These are phyloP conservation scores for Cladosporium phlei DNA, from an alignment of 2,329 filamentous ascomycete genomes.

Conservation along the genomic window DNA sequence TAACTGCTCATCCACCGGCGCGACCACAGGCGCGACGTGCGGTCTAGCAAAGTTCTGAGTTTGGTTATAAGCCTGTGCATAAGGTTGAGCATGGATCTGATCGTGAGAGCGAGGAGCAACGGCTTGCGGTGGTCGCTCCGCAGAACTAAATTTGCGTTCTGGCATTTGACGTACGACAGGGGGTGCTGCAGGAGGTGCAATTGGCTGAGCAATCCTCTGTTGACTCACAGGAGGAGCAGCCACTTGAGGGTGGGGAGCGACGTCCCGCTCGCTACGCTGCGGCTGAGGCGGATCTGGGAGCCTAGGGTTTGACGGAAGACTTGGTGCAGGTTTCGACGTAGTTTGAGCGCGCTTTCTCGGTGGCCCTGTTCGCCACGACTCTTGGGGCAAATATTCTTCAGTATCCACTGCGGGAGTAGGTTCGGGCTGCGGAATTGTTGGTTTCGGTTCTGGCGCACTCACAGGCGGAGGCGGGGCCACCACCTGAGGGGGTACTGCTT, in stretches of 20 bases:
- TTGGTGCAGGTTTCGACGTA: too few species aligned
- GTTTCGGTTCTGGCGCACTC: too few species aligned
- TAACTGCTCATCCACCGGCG: conserved; percentile 32
- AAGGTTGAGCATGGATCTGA: too few species aligned
- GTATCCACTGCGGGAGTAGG: neutral
- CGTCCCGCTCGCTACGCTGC: neutral
- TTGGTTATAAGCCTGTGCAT: neutral
- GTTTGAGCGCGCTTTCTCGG: conserved; percentile 2
- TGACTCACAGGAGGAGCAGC: neutral
- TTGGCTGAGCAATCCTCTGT: neutral
- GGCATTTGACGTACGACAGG: neutral
- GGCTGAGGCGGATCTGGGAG: neutral
- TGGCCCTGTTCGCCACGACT: conserved; percentile 1
- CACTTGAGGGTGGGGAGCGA: neutral
- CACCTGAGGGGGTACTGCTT: too few species aligned
- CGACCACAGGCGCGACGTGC: neutral
- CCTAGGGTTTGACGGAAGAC: neutral
- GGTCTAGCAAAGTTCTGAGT: neutral
- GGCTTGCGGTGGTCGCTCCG: neutral
- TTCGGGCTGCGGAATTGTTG: conserved; percentile 1
- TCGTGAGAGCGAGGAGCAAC: neutral
- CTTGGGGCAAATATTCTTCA: conserved; percentile 2
- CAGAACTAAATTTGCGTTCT: neutral
- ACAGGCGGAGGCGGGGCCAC: too few species aligned
- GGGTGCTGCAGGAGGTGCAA: too few species aligned